Evolutionary conservation across 2,329 filamentous ascomycete genomes (phyloP), one percentile per base, ranked within the genome.

Genomic region (Aureobasidium melanogenum): DNA sequence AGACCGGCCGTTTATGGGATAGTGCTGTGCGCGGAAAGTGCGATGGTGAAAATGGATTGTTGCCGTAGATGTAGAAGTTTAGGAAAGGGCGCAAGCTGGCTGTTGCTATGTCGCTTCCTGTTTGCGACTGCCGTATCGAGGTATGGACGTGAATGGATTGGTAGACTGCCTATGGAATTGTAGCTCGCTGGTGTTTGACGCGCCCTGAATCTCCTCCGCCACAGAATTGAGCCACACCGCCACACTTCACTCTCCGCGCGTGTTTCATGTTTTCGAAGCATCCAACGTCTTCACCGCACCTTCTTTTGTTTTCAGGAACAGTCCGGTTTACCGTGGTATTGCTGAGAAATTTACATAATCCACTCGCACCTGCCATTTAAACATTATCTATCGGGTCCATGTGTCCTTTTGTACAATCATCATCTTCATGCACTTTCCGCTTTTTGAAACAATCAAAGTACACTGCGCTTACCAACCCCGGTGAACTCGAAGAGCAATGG

Each of bases 401-500:
- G 36, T 22, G 1, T 17, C 51, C 19, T 15, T 55, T 55, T 55
- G 51, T 55, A 43, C 39, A 9, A 8, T 9, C 44, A 7, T 44
- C 38, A 22, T 56, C n/a, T 32, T 32, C 24, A n/a, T 54, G 32
- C 38, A 30, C 24, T 30, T 55, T 30, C 30, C 14, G 22, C n/a
- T 36, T 39, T 4, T 36, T 36, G 14, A 44, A 39, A 51, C 22
- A 0, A 30, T 52, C 44, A 59, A 10, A 12, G 9, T 36, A 59
- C 56, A 59, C 44, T 59, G 32, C 24, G 24, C 39, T 54, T 62
- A 14, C 61, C 61, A 22, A 62, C 26, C 3, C 61, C 61, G 5
- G 61, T 38, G 7, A 52, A 12, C 12, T 62, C 61, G 32, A 94
- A 92, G 43, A 90, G 73, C 28, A 89, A 77, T 0, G 89, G 89